Base-by-base conservation (phyloP, 176 grass and related monocot genomes). In the Aegilops bicornis region DNA sequence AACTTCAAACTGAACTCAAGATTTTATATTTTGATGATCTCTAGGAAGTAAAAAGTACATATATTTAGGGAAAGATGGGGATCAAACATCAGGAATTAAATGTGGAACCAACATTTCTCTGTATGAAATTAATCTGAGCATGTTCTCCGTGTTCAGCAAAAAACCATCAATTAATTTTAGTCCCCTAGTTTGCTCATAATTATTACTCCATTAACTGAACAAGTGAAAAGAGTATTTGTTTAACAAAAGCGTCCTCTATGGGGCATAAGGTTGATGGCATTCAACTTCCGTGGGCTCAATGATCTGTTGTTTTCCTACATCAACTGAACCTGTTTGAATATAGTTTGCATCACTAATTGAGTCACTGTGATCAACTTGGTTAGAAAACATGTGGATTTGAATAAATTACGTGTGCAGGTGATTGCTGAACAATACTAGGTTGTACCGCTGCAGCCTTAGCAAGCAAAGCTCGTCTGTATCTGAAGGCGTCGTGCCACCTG, bases 361-460 rank as follows among this genome's bases (percentile, higher is more conserved):
- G 25, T 78, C 37, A 76, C 33, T 59, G 56, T 8, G 32, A 59
- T 86, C 37, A 73, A 87, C 50, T 79, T 87, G 29, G 8, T 32
- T 23, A 42, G 9, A 36, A 2, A 54, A 52, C n/a, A 66, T 83
- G 74, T 90, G 42, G 83, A 59, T 79, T 20, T 73, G 10, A 86
- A 23, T 0, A 29, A 72, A 69, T 50, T 60, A 10, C 64, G 36
- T 90, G 56, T 87, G 75, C 89, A 91, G 85, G 89, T 91, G 81
- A 91, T 36, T 74, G 22, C 69, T 69, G 37, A 81, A 59, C 59
- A 69, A 79, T 13, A 65, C 87, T 42, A 60, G 64, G 32, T 43
- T 79, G 19, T 83, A 22, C 73, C 27, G 73, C 32, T 77, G 74
- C 32, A 77, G 10, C 74, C 47, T 31, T 77, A 73, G 89, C 74